Evolutionary conservation across 2,329 filamentous ascomycete genomes (phyloP).

Genomic region (Fusarium praegraminearum): DNA sequence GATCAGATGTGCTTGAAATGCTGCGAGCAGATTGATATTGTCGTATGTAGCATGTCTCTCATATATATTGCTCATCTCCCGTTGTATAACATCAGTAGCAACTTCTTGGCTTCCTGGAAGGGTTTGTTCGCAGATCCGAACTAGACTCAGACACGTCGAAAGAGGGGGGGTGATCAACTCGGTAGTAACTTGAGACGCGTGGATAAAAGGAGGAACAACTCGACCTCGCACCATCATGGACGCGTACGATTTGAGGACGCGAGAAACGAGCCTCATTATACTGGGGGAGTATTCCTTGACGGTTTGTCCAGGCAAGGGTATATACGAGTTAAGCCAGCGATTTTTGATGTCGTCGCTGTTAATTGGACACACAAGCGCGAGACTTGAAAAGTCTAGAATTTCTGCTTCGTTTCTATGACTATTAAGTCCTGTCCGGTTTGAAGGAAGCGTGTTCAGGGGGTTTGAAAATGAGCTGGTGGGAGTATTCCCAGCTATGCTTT

Average conservation of each 20-base stretch:
- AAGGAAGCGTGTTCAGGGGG: accelerated
- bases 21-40: accelerated
- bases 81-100: not conserved
- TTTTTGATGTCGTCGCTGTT: not conserved
- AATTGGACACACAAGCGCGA: not conserved
- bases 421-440: not conserved
- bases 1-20: not conserved
- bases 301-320: not conserved
- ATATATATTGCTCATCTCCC: accelerated
- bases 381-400: not conserved
- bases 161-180: not conserved
- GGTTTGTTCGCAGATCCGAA: not conserved
- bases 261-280: not conserved
- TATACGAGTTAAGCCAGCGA: not conserved
- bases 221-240: not conserved
- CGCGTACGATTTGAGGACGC: not conserved
- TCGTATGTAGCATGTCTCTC: not conserved
- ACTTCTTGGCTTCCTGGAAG: not conserved
- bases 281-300: not conserved
- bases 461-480: not conserved
- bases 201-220: not conserved
- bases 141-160: not conserved
- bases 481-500: not conserved
- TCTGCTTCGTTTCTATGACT: not conserved
- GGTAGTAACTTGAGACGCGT: accelerated